These are phyloP conservation scores for Hypomontagnella submonticulosa DNA, from an alignment of 495 filamentous ascomycete genomes.

Conservation along the genomic window DNA sequence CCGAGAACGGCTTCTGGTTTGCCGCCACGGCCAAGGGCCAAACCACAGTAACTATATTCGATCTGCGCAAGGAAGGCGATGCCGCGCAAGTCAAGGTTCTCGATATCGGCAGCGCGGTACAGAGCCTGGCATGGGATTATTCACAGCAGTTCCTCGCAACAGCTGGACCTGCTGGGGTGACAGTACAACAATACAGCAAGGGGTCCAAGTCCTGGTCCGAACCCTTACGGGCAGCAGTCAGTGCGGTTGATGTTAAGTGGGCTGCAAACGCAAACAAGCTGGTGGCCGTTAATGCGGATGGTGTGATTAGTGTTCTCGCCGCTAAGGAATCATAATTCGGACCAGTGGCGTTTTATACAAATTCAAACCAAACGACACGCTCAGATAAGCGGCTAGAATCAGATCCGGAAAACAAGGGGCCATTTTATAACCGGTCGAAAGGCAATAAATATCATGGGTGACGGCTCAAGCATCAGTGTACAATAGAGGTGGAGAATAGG, in stretches of 20 bases:
- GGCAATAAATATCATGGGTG: not conserved
- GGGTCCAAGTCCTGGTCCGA: conserved; percentile 87
- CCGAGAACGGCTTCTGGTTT: conserved; percentile 97
- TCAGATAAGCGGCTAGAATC: not conserved
- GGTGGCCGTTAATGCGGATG: conserved; percentile 76
- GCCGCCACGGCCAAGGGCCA: conserved; percentile 79
- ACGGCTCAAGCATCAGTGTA: conserved; percentile 14
- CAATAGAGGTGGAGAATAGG: conserved; percentile 9
- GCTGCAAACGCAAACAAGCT: conserved; percentile 78
- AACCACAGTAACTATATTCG: conserved; percentile 84
- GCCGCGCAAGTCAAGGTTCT: conserved; percentile 79
- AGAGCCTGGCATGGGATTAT: conserved; percentile 87
- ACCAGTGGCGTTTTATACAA: not conserved
- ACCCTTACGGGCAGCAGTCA: conserved; percentile 77
- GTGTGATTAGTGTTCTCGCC: conserved; percentile 74
- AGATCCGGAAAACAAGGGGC: conserved; percentile 2
- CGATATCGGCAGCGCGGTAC: conserved; percentile 80
- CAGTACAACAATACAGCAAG: conserved; percentile 89
- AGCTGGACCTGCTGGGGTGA: conserved; percentile 80
- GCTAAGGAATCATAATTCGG: conserved; percentile 47
- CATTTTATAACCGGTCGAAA: not conserved
- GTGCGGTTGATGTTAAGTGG: conserved; percentile 80
- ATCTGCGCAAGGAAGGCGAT: conserved; percentile 86
- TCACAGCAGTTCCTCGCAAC: conserved; percentile 92
- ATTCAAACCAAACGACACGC: not conserved